Percentiles rank a stretch among this genome's conserved stretches.
Evolutionary conservation across 2,329 filamentous ascomycete species (phyloP).

Genomic region (Plenodomus lindquistii): DNA sequence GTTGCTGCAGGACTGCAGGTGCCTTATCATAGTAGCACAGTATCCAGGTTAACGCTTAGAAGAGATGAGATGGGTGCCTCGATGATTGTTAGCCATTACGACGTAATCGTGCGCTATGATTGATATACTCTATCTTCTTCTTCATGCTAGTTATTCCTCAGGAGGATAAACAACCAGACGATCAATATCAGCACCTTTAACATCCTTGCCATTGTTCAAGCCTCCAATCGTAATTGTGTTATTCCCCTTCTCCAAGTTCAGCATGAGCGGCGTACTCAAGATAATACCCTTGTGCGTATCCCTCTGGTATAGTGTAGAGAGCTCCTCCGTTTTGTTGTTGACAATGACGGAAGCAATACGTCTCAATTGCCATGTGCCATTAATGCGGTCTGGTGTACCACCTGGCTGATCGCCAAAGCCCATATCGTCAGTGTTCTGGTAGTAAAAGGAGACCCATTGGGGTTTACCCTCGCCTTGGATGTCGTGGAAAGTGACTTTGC

Average conservation of each 20-base stretch:
- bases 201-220: conserved; percentile 59
- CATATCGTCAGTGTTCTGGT: conserved; percentile 65
- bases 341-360: conserved; percentile 64
- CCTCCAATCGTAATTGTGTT: conserved; percentile 65
- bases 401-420: conserved; percentile 60
- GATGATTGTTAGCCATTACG: no score
- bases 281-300: conserved; percentile 65
- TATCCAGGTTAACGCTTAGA: no score
- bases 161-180: conserved; percentile 63
- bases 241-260: conserved; percentile 58
- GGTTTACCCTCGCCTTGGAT: conserved; percentile 56
- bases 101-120: not conserved
- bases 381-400: conserved; percentile 63
- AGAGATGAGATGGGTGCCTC: no score
- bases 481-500: conserved; percentile 56
- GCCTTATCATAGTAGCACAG: no score
- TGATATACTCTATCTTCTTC: not conserved
- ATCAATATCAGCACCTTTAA: conserved; percentile 63
- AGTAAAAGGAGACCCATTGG: conserved; percentile 63
- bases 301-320: conserved; percentile 57
- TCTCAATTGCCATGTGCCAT: conserved; percentile 62
- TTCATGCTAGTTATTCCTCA: conserved; percentile 42
- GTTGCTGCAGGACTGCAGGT: no score
- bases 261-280: conserved; percentile 59
- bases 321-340: conserved; percentile 55